Evolutionary conservation across 108 stramenopile genomes (phyloP).

Genomic region (Cyclotella choctawhatcheeana): DNA sequence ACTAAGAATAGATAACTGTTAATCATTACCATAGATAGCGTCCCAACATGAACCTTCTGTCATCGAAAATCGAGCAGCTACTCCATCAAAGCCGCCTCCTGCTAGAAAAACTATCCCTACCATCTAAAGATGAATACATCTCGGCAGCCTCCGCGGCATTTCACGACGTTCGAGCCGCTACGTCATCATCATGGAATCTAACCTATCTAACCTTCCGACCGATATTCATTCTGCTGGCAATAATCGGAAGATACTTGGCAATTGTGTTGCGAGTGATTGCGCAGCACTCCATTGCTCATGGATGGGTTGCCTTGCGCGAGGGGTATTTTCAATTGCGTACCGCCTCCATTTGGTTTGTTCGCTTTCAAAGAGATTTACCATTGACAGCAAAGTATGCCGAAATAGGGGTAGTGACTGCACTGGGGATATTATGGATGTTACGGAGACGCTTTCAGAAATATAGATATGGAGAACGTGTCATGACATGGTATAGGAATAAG

Average conservation of each 20-base stretch:
- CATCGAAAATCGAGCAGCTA: constrained; percentile 17
- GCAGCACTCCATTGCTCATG: constrained; percentile 52
- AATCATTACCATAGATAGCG: no score
- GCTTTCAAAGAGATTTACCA: constrained; percentile 53
- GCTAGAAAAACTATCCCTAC: constrained; percentile 51
- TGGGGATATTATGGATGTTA: constrained; percentile 53
- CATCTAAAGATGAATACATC: constrained; percentile 54
- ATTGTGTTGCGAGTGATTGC: constrained; percentile 41
- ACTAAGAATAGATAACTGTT: no score
- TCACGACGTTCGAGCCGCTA: constrained; percentile 47
- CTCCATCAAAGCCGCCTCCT: constrained; percentile 14
- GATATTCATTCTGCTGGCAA: constrained; percentile 49
- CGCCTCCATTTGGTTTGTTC: constrained; percentile 50
- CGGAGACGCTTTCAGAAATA: constrained; percentile 64
- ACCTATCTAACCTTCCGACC: constrained; percentile 60
- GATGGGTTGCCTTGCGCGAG: constrained; percentile 49
- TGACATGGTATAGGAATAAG: constrained; percentile 54
- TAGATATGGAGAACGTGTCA: constrained; percentile 62
- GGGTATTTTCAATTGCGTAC: constrained; percentile 48
- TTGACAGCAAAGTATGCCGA: constrained; percentile 56
- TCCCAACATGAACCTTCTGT: constrained; percentile 21
- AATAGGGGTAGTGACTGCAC: constrained; percentile 51
- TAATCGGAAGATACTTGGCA: constrained; percentile 44
- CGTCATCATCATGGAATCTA: constrained; percentile 46
- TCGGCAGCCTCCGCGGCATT: constrained; percentile 32